Evolutionary conservation across 768 basidiomycete genomes (phyloP), one percentile per base, ranked within the genome.

Genomic region (Leucocoprinus leucothites): DNA sequence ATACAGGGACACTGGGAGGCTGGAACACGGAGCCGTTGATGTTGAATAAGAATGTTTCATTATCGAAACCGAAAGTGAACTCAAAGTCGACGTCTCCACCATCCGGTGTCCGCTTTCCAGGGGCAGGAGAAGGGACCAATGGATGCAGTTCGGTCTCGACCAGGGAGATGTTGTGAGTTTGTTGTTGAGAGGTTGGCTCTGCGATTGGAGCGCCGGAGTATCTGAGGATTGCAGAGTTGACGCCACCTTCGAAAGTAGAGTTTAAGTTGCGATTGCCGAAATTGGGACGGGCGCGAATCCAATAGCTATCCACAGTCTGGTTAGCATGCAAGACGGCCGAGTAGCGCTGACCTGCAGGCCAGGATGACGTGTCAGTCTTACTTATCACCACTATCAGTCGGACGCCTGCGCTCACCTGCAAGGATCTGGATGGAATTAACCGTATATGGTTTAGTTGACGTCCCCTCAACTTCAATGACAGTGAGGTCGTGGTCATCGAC

Each of bases 321-420:
- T 71, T 68, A 3, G 75, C 73, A 9, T 67, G 58, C 22, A 77
- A 58, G 55, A 71, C 61, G 25, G 63, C 57, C 1, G 64, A 80
- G 50, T 81, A 81, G 9, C 79, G 71, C 58, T 81, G 79, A 2
- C 70, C 74, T 13, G 69, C 68, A 65, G 70, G 45, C 78, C 61
- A 21, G 6, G 18, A 18, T 3, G 6, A 1, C 6, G 18, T 35
- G 1, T 31, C 5, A n/a, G 18, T 31, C 4, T 8, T 7, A 9
- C 2, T 34, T 13, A 21, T 19, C 3, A 28, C 6, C 45, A 19
- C 7, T 9, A 38, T 38, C 16, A 38, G 14, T 38, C 4, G 5
- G 13, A 3, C 14, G 16, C 65, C 65, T 31, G 74, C 53, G 40
- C 48, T 21, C 31, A 48, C 56, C 48, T 6, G 57, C 57, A 14